Base-by-base conservation (phyloP, 352 stramenopile species). In the Elongisporangium anandrum region DNA sequence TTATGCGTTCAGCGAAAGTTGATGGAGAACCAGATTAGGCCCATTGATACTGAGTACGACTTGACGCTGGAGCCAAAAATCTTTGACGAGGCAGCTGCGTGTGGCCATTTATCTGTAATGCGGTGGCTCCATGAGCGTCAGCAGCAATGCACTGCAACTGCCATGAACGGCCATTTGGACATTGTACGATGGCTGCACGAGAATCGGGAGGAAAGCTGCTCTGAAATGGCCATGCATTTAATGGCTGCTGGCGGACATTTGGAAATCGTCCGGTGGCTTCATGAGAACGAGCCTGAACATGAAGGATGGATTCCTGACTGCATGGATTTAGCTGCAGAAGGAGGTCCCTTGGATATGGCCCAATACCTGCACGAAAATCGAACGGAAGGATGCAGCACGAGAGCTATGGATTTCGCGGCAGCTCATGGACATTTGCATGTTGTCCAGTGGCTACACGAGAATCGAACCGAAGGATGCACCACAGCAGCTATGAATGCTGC, bases 241-340 rank as follows among this genome's bases (percentile, higher is more conserved):
- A 57, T 57, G 19, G 62, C 62, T 17, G 48, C 22, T 4, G 53
- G 41, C 17, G 63, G 57, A 9, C 63, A 65, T 19, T 50, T 69
- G 12, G 59, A 63, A n/a, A n/a, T 8, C 58, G 63, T 69, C 23
- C 64, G 61, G 41, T 69, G 63, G 57, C 58, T 69, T 20, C 58
- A 65, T 19, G 10, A 62, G 45, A 26, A 69, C 2, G 24, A 34
- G 24, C 24, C 7, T 7, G 7, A 7, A 34, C 24, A 34, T 7
- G 24, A 34, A 34, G 24, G 7, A 3, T 34, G 24, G 24, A 34
- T 34, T 34, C 24, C 7, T 8, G 24, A 34, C 24, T 34, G 7
- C 24, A 34, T 34, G 24, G 24, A 34, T 34, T 7, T 34, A 34
- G 24, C 24, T 34, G 24, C 24, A 34, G 24, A 34, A 34, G 24